Evolutionary conservation across 1,284 basidiomycete genomes (phyloP).

Genomic region (Apiotrichum sp.): DNA sequence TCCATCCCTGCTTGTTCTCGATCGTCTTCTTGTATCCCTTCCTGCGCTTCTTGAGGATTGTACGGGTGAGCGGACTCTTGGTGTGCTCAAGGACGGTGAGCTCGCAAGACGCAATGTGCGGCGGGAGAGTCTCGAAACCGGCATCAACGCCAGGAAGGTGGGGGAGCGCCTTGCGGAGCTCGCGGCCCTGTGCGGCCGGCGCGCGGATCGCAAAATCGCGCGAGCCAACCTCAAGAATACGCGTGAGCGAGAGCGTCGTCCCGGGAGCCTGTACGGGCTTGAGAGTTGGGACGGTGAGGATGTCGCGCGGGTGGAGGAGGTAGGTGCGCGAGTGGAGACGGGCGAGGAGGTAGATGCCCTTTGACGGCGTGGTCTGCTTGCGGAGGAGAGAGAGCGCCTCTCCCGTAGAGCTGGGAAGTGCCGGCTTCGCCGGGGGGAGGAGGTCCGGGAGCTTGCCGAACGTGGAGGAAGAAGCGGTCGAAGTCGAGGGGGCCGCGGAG

Average conservation of each 20-base stretch:
- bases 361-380: slow-evolving; percentile 50
- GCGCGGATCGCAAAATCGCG: slow-evolving; percentile 72
- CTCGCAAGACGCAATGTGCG: slow-evolving; percentile 59
- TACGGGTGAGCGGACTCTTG: slow-evolving; percentile 81
- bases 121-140: slow-evolving; percentile 25
- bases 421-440: slow-evolving; percentile 19
- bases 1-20: slow-evolving; percentile 88
- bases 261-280: slow-evolving; percentile 59
- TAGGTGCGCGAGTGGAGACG: slow-evolving; percentile 83
- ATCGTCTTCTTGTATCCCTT: slow-evolving; percentile 86
- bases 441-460: slow-evolving; percentile 32
- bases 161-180: slow-evolving; percentile 39
- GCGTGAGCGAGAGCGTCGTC: slow-evolving; percentile 72
- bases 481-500: slow-evolving; percentile 47
- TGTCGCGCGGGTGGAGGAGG: slow-evolving; percentile 78
- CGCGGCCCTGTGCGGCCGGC: slow-evolving; percentile 55
- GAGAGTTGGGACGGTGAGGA: slow-evolving; percentile 85
- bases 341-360: slow-evolving; percentile 81
- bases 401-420: slow-evolving; percentile 25
- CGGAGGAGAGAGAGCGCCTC: slow-evolving; percentile 47
- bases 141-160: slow-evolving; percentile 4
- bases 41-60: slow-evolving; percentile 93
- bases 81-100: slow-evolving; percentile 95
- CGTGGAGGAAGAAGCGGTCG: slow-evolving; percentile 12
- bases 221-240: slow-evolving; percentile 89